Evolutionary conservation across 805 yeast genomes (phyloP), one percentile per base, ranked within the genome.

Genomic region (Pichia nakasei): DNA sequence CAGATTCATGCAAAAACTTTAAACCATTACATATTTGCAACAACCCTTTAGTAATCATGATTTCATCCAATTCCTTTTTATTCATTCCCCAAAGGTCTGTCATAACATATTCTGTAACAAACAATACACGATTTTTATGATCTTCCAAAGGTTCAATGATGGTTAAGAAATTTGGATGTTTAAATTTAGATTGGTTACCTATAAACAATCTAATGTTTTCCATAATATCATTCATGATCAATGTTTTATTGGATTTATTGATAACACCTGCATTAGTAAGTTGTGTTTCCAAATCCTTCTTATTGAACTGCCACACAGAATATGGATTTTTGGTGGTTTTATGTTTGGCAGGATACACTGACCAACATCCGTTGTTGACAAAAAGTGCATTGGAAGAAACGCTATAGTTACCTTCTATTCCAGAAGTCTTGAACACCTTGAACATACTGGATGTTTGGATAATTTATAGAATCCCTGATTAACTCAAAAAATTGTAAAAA

Each of bases 61-160:
- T 66, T 46, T 82, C 88, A 48, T 87, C 91, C 37, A 82, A 65
- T 2, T 75, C 81, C 18, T 63, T 58, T 31, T 69, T 71, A 34
- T 64, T 61, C 22, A 59, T 39, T 7, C 57, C 52, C 6, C 41
- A 48, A 32, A 65, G 48, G 44, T 61, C 67, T 37, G 54, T 56
- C 8, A 57, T 69, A 7, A 93, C 80, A 29, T 80, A 76, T 60
- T 93, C 98, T 0, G 94, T 78, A 12, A 84, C 98, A 66, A 93
- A 91, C 43, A 82, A 58, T 51, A 89, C 72, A 45, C 85, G 76
- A 51, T 76, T 73, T 51, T 82, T 81, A 32, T 91, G 84, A 52
- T 88, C 95, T 61, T 93, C 97, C 48, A 89, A 63, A 0, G 95
- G 95, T 59, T 94, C 98, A 32, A 85, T 76, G 3, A 93, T 70